Evolutionary conservation across 306 rosid genomes (phyloP).

Genomic region (Fagus crenata): DNA sequence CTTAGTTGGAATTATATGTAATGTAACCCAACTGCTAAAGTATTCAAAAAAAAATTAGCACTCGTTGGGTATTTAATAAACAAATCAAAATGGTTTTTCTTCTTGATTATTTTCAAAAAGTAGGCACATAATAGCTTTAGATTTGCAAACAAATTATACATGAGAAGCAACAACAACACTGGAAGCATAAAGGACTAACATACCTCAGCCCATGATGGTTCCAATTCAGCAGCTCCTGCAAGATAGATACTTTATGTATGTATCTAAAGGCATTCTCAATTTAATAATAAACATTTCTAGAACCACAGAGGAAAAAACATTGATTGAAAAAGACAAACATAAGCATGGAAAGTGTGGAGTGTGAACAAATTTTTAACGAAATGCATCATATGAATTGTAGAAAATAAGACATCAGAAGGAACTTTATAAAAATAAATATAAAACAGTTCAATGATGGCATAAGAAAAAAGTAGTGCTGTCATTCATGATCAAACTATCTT

Average conservation of each 20-base stretch:
- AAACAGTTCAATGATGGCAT: not conserved
- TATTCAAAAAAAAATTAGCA: not conserved
- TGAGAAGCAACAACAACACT: not conserved
- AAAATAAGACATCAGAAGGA: not conserved
- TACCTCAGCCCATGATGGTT: slow-evolving; percentile 95
- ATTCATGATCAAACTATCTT: not conserved
- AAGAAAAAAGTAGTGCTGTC: not conserved
- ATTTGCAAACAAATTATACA: not conserved
- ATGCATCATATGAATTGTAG: not conserved
- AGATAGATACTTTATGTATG: slow-evolving; percentile 27
- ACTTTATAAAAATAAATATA: not conserved
- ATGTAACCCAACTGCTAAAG: not conserved
- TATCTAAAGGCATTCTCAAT: slow-evolving; percentile 9
- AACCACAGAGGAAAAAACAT: slow-evolving; percentile 4
- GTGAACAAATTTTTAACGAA: not conserved
- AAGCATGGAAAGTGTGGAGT: not conserved
- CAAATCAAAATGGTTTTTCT: not conserved
- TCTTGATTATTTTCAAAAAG: not conserved
- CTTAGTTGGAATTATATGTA: not conserved
- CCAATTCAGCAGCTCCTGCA: slow-evolving; percentile 86
- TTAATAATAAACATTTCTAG: slow-evolving; percentile 8
- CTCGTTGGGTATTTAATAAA: not conserved
- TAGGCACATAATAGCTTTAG: not conserved
- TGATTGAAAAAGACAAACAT: not conserved
- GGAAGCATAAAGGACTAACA: slow-evolving; percentile 12